Evolutionary conservation across 805 yeast species (phyloP).

Genomic region (Cyberlindnera mrakii): DNA sequence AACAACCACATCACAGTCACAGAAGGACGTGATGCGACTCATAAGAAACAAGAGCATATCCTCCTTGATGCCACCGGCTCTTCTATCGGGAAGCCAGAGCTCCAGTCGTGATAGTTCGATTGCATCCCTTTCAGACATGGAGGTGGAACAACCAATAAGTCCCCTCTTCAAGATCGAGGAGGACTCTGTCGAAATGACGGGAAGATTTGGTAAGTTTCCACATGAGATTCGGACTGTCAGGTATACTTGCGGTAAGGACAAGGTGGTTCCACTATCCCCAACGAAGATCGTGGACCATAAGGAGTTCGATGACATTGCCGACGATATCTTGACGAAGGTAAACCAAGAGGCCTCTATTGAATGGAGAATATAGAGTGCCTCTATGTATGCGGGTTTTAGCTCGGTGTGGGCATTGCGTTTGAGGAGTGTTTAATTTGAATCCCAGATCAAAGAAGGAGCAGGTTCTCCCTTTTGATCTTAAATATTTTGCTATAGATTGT

Average conservation of each 20-base stretch:
- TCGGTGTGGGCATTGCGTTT: too few species aligned
- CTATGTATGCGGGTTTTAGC: too few species aligned
- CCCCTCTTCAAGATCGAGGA: slow-evolving; percentile 21
- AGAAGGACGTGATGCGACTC: background rate
- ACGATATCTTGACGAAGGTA: slow-evolving; percentile 17
- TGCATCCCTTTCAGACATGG: slow-evolving; percentile 18
- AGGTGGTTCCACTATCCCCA: background rate
- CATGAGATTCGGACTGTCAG: slow-evolving; percentile 2
- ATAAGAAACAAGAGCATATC: slow-evolving; percentile 1
- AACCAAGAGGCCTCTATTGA: slow-evolving; percentile 12
- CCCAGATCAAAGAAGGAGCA: too few species aligned
- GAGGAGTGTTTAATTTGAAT: background rate
- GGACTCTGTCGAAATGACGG: slow-evolving; percentile 11
- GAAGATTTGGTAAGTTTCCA: slow-evolving; percentile 1
- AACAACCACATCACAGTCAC: background rate
- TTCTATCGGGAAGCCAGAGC: background rate
- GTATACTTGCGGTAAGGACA: slow-evolving; percentile 5
- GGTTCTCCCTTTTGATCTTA: background rate
- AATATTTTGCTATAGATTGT: background rate
- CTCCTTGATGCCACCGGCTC: slow-evolving; percentile 1
- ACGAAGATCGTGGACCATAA: slow-evolving; percentile 9
- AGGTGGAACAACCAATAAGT: slow-evolving; percentile 11
- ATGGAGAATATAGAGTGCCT: slow-evolving; percentile 16
- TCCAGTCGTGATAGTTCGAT: slow-evolving; percentile 22
- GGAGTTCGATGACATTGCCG: slow-evolving; percentile 22